Base-by-base conservation (phyloP, 345 rosid species). In the Acer campestre region DNA sequence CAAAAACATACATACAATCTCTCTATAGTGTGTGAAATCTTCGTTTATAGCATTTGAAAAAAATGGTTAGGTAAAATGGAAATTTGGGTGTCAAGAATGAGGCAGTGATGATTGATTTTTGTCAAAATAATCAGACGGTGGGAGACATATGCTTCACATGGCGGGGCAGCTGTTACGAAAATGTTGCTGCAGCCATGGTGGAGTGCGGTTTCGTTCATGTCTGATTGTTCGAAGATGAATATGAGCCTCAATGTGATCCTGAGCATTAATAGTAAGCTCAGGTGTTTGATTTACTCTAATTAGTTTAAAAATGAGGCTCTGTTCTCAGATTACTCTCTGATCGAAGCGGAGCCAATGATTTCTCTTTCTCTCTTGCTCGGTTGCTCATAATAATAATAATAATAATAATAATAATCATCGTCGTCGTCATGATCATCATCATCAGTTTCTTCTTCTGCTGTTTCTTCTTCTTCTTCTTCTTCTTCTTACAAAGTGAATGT, bases 91-190 rank as follows among this genome's bases (percentile, higher is more conserved):
- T 53, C 58, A 16, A 5, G 58, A 53, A 53, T 53, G 58, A 16
- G 69, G 77, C 77, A 27, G 77, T 74, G 77, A 74, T 46, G 77
- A 63, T 46, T 27, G n/a, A 10, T 48, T 10, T 46, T 6, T 11
- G 6, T 29, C 20, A 29, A 16, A 53, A 63, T 18, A 10, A 64
- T 49, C 70, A 12, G 77, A 62, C 70, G 2, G 17, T 13, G 77
- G 18, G 20, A 31, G 31, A 64, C 25, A 10, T 73, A 42, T 61
- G 16, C 31, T 49, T 22, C 3, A 18, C 46, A n/a, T 75, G 77
- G 77, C 77, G 63, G 10, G 77, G 77, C 70, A 31, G 61, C 62
- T n/a, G n/a, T 14, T 10, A 35, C 6, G 38, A 53, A 53, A 14
- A 53, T 53, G 29, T 61, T 23, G 76, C 29, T 75, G 71, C 72